Evolutionary conservation across 352 stramenopile genomes (phyloP), one percentile per base, ranked within the genome.

Genomic region (Globisporangium polare): DNA sequence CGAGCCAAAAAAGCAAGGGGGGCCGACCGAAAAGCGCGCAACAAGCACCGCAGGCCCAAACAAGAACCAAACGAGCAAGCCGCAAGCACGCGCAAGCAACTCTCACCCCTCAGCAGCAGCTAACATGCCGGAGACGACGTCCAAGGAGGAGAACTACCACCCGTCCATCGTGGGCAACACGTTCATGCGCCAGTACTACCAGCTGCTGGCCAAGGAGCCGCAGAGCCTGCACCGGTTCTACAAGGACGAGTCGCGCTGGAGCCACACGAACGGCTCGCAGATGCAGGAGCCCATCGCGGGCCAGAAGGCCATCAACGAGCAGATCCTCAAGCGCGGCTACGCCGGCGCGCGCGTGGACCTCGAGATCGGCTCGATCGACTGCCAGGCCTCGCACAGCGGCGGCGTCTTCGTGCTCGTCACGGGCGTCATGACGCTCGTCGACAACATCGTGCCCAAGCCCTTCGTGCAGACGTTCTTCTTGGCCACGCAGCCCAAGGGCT

Each of bases 111-210:
- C 63, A 46, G 31, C 49, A n/a, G 45, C 50, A 33, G 29, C 29
- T 33, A 33, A 33, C 26, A 54, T 68, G 49, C 46, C 67, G 52
- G 63, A 61, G 41, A 54, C 52, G 29, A 29, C 59, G 62, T 64
- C 65, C 43, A 66, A 69, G 52, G 68, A 81, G 31, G 73, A 83
- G 66, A 65, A 55, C 47, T 73, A 80, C 56, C 74, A 86, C 57
- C 85, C 85, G 41, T 74, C 72, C 60, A 83, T 74, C 52, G 86
- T 95, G 53, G 86, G 86, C 59, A 91, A 85, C 69, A 87, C 86
- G 39, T 95, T 95, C 68, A 92, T 95, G 77, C 83, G 83, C 53
- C 86, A 95, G 76, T 95, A 95, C 75, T 95, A 95, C 73, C 83
- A 92, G 62, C 81, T 95, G 53, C 70, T 95, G 62, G 84, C 83